Base-by-base conservation (phyloP, 768 basidiomycete species). In the Suillus ampliporus region DNA sequence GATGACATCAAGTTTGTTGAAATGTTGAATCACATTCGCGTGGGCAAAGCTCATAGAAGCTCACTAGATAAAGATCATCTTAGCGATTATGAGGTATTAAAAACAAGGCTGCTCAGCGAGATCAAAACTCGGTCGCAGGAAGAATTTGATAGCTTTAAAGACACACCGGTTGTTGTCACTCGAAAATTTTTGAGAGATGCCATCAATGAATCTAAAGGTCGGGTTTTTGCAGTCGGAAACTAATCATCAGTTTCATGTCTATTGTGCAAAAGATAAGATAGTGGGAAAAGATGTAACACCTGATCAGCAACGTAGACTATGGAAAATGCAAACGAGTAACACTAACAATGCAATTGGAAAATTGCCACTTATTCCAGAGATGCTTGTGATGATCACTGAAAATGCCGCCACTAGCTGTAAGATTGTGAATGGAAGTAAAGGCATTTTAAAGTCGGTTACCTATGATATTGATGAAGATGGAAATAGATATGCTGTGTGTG, bases 101-200 rank as follows among this genome's bases (percentile, higher is more conserved):
- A 47, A 2, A 23, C 5, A 3, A 3, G 46, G 5, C 1, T 47
- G 3, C 46, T 47, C 2, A 47, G 21, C 2, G 1, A 23, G 0
- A 23, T 47, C 2, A 47, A 47, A 47, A 2, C 0, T 0, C 11
- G 2, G 0, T 23, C 46, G 0, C 5, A 2, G 0, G 46, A 23
- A 0, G 13, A 47, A 13, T 46, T 23, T 14, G 5, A 0, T 0
- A 6, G 10, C 5, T 46, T 46, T 46, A 46, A 23, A 23, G 5
- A 46, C 3, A 13, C 44, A 14, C 44, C 44, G 3, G 5, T 46
- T 0, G 5, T 46, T 0, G 44, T 46, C 0, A 46, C 44, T 0
- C 1, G 3, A 0, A 46, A 46, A 1, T 23, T 2, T 46, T 5
- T 46, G 10, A 46, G 44, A 13, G 44, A 46, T 6, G 21, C 44